A percentile compares a stretch with the other conserved stretches of the same genome.
Conservation (phyloP, 75 land plant genomes). For the Picea sitchensis region DNA sequence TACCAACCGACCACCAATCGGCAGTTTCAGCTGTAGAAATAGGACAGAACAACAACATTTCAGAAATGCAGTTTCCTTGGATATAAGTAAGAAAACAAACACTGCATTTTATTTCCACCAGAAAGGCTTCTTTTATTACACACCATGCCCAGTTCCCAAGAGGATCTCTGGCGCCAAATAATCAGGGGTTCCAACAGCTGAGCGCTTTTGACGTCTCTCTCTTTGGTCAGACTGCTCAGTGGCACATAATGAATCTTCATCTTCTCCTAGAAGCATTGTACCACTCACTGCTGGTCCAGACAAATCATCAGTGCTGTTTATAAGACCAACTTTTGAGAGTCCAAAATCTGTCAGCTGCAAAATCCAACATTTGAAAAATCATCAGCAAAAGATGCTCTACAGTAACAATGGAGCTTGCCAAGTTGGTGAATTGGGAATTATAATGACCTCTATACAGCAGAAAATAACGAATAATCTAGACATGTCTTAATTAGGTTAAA, state of each 20-base stretch:
- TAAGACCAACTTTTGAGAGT: constrained; percentile 98
- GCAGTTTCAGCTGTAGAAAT: constrained; percentile 79
- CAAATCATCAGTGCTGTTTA: constrained; percentile 98
- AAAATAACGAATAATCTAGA: too few species aligned
- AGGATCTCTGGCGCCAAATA: constrained; percentile 99
- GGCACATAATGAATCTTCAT: constrained; percentile 30
- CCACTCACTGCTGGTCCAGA: constrained; percentile 97
- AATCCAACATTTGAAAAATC: background rate
- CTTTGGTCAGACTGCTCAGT: constrained; percentile 49
- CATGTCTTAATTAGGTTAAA: too few species aligned
- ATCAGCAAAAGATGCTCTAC: background rate
- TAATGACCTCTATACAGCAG: too few species aligned
- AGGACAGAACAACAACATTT: background rate
- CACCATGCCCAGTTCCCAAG: constrained; percentile 97
- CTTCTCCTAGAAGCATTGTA: constrained; percentile 56
- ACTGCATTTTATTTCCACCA: background rate
- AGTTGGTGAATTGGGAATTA: too few species aligned
- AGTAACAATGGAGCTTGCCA: too few species aligned
- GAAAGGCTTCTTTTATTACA: background rate
- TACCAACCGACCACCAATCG: constrained; percentile 99
- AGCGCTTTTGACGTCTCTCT: constrained; percentile 78
- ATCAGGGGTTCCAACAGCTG: constrained; percentile 99
- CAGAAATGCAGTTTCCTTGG: constrained; percentile 7
- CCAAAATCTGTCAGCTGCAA: constrained; percentile 99
- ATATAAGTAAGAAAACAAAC: background rate